Percentiles rank a stretch among this genome's conserved stretches.
Conservation (phyloP, 768 basidiomycete species). For the Suillus clintonianus region DNA sequence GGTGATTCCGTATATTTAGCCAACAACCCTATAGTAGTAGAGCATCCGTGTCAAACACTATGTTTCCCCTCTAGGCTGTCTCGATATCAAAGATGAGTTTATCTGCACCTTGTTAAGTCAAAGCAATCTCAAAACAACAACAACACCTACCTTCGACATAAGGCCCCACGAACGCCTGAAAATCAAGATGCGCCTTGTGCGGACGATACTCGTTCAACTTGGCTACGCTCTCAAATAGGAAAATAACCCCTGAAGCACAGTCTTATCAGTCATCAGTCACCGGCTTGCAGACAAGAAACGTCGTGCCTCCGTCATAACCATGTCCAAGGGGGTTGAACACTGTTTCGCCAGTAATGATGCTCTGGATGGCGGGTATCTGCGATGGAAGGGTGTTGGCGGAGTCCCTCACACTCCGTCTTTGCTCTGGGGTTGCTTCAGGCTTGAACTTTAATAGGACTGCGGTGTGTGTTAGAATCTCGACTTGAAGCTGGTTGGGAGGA, state of each 20-base stretch:
- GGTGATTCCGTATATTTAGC: neutral
- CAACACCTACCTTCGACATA: constrained; percentile 22
- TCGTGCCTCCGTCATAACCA: constrained; percentile 22
- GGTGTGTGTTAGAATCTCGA: neutral
- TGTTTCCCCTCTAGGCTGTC: constrained; percentile 4
- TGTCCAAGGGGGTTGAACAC: constrained; percentile 18
- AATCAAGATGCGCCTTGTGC: constrained; percentile 18
- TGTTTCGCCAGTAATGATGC: constrained; percentile 12
- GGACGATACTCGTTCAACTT: constrained; percentile 12
- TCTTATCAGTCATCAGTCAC: neutral
- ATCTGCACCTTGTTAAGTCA: constrained; percentile 13
- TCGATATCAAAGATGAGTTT: constrained; percentile 26
- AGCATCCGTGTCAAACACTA: neutral
- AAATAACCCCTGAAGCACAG: constrained; percentile 19
- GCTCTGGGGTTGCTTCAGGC: constrained; percentile 10
- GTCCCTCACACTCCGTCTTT: constrained; percentile 6
- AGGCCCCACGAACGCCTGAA: constrained; percentile 7
- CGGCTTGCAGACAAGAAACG: neutral
- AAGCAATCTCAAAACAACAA: neutral
- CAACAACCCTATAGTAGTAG: constrained; percentile 6
- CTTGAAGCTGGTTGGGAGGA: neutral
- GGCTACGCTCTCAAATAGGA: constrained; percentile 22
- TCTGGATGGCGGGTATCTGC: constrained; percentile 19
- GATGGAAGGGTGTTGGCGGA: constrained; percentile 11
- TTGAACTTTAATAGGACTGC: constrained; percentile 26